Percentiles rank a stretch among this genome's conserved stretches.
Conservation (phyloP, 2,329 filamentous ascomycete species). For the Alternaria arborescens region DNA sequence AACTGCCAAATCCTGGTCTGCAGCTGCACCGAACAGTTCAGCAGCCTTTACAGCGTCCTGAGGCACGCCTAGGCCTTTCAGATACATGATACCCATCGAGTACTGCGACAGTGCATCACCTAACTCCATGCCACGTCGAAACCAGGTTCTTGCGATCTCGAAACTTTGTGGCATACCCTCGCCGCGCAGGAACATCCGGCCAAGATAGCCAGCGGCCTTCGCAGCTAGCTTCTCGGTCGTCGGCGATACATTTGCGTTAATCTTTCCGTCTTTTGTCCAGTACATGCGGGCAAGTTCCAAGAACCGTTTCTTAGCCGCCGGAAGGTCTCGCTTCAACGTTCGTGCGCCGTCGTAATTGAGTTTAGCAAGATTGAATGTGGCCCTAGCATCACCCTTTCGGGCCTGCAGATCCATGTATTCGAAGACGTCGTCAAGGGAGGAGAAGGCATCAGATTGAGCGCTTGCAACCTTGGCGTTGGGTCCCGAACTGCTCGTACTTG, state of each 20-base stretch:
- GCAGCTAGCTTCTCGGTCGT: conserved; percentile 80
- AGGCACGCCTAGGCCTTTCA: conserved; percentile 77
- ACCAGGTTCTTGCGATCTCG: conserved; percentile 80
- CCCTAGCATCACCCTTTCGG: conserved; percentile 86
- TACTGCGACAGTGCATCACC: conserved; percentile 87
- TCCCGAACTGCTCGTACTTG: conserved; percentile 87
- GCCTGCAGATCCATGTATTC: conserved; percentile 93
- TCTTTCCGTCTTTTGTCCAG: conserved; percentile 81
- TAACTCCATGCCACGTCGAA: conserved; percentile 77
- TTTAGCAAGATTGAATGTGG: conserved; percentile 84
- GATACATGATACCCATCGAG: conserved; percentile 81
- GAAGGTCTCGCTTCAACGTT: conserved; percentile 75
- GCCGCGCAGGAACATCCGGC: conserved; percentile 87
- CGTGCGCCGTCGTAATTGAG: conserved; percentile 89
- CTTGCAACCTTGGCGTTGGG: conserved; percentile 78
- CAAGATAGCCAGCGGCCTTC: conserved; percentile 86
- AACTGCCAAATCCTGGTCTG: conserved; percentile 81
- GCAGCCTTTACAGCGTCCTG: conserved; percentile 76
- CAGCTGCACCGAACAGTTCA: conserved; percentile 78
- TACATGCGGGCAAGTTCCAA: conserved; percentile 79
- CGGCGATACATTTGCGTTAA: conserved; percentile 72
- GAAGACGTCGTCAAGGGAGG: conserved; percentile 89
- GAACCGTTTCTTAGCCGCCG: conserved; percentile 81
- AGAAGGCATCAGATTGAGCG: conserved; percentile 80
- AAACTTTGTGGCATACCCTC: conserved; percentile 85